A percentile compares a stretch with the other conserved stretches of the same genome.
These are phyloP conservation scores for Cylindrotheca fusiformis DNA, from an alignment of 108 stramenopile genomes.

Conservation along the genomic window DNA sequence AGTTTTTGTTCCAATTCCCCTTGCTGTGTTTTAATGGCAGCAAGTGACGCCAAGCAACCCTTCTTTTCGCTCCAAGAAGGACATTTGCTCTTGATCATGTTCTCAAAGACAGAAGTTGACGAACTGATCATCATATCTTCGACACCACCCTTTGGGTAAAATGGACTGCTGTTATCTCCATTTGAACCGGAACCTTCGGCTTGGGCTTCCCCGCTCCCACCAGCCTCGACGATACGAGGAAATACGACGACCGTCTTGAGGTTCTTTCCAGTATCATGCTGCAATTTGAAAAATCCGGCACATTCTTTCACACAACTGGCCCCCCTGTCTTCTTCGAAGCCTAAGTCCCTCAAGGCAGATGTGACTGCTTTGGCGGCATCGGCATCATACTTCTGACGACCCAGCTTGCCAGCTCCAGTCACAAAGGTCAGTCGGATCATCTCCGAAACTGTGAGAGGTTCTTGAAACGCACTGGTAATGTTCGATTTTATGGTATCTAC, in stretches of 20 bases:
- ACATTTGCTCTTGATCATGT: slow-evolving; percentile 55
- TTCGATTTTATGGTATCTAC: slow-evolving; percentile 51
- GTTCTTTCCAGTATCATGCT: slow-evolving; percentile 96
- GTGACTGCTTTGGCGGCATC: slow-evolving; percentile 79
- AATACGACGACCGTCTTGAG: slow-evolving; percentile 93
- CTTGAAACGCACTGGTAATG: slow-evolving; percentile 59
- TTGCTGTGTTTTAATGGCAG: slow-evolving; percentile 43
- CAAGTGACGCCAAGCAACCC: slow-evolving; percentile 47
- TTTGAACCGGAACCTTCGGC: slow-evolving; percentile 17
- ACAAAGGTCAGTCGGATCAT: slow-evolving; percentile 90
- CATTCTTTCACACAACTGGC: slow-evolving; percentile 81
- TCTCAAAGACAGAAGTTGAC: slow-evolving; percentile 61
- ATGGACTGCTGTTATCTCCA: neutral
- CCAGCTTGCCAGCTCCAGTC: slow-evolving; percentile 85
- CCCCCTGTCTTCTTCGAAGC: slow-evolving; percentile 87
- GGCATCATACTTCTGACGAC: slow-evolving; percentile 86
- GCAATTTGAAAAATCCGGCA: slow-evolving; percentile 86
- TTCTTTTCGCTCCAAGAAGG: slow-evolving; percentile 88
- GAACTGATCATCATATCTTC: slow-evolving; percentile 70
- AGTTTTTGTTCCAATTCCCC: slow-evolving; percentile 75
- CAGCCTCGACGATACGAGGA: slow-evolving; percentile 52
- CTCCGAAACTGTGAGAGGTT: slow-evolving; percentile 54
- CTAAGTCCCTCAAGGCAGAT: slow-evolving; percentile 69
- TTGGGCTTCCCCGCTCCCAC: slow-evolving; percentile 18
- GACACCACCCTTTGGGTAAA: slow-evolving; percentile 59